Conservation (phyloP, 257 asterid species). For the Fraxinus cuspidata region DNA sequence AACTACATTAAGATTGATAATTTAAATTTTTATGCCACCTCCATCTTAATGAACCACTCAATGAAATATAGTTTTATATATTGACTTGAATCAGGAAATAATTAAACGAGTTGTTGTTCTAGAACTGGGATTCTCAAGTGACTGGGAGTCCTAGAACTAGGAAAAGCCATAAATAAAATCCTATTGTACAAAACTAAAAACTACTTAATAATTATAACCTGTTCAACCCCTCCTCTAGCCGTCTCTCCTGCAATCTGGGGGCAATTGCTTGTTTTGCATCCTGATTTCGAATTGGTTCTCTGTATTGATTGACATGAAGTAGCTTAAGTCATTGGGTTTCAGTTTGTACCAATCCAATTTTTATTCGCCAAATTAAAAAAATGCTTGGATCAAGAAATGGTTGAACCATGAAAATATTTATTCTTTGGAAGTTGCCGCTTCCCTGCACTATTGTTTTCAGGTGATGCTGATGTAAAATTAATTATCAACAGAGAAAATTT, state of each 20-base stretch:
- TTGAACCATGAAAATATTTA: conserved; percentile 1
- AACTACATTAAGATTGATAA: neutral
- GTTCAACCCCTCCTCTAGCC: neutral
- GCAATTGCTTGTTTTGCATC: neutral
- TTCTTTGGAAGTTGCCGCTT: conserved; percentile 12
- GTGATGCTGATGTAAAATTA: too few relatives aligned
- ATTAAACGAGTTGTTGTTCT: neutral
- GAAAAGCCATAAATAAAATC: neutral
- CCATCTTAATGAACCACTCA: neutral
- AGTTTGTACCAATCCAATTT: conserved; percentile 11
- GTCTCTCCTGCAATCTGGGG: neutral
- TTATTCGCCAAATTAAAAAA: conserved; percentile 15
- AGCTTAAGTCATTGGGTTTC: conserved; percentile 11
- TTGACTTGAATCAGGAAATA: neutral
- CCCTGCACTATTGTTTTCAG: conserved; percentile 16
- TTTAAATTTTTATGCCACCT: neutral
- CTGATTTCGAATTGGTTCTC: neutral
- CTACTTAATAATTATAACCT: neutral
- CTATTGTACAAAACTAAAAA: neutral
- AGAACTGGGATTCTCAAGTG: neutral
- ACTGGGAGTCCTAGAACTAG: neutral
- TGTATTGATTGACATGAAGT: conserved; percentile 19
- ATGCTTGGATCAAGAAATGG: conserved; percentile 15
- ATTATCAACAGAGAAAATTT: too few relatives aligned
- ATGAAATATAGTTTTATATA: neutral